Percentiles rank a stretch among this genome's conserved stretches.
Conservation (phyloP, 2,329 filamentous ascomycete species). For the Myriosclerotinia duriaeana region DNA sequence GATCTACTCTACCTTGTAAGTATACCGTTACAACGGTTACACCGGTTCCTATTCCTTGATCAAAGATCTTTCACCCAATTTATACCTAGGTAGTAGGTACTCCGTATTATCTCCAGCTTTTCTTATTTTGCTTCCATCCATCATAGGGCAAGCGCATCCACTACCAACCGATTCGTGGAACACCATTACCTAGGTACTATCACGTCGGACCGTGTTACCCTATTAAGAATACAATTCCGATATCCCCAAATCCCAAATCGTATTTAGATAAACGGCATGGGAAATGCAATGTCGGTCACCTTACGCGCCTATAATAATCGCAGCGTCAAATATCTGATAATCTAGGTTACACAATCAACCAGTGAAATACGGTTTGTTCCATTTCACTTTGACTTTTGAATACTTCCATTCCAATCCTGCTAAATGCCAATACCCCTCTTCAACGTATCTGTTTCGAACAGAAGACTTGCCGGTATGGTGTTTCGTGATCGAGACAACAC, state of each 20-base stretch:
- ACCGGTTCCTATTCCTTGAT: background rate
- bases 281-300: background rate
- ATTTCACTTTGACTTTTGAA: background rate
- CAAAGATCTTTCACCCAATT: background rate
- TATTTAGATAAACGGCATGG: background rate
- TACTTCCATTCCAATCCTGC: background rate
- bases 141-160: background rate
- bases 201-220: background rate
- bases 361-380: background rate
- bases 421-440: background rate
- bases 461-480: background rate
- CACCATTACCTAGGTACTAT: background rate
- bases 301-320: slow-evolving; percentile 1
- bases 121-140: background rate
- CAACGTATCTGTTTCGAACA: background rate
- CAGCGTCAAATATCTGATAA: background rate
- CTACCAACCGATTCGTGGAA: slow-evolving; percentile 14
- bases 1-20: background rate
- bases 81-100: background rate
- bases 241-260: background rate
- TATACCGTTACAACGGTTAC: background rate
- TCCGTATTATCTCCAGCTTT: background rate
- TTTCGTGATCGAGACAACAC: background rate
- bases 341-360: background rate
- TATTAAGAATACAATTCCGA: slow-evolving; percentile 5